Conservation (phyloP, 768 basidiomycete species). For the Paxillus ammoniavirescens region DNA sequence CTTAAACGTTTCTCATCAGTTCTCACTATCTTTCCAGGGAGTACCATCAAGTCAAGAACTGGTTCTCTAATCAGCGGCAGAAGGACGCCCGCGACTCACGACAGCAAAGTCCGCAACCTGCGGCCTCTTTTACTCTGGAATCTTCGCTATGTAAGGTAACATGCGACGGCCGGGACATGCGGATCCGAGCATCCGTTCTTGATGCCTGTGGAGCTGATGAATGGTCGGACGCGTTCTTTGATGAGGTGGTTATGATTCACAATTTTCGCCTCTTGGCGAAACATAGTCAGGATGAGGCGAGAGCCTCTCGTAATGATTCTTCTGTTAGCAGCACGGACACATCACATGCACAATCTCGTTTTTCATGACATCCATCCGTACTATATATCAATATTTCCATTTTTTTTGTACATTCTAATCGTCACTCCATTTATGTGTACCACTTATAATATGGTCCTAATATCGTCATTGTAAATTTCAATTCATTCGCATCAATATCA, state of each 20-base stretch:
- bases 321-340: conserved; percentile 24
- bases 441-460: conserved; percentile 31
- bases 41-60: conserved; percentile 62
- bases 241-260: conserved; percentile 59
- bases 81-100: conserved; percentile 39
- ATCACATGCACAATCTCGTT: conserved; percentile 14
- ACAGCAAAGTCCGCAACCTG: conserved; percentile 32
- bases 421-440: conserved; percentile 29
- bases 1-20: background rate
- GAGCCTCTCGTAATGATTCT: conserved; percentile 24
- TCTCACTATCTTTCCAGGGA: conserved; percentile 36
- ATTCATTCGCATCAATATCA: conserved; percentile 20
- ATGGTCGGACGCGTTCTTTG: conserved; percentile 63
- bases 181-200: conserved; percentile 49
- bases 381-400: conserved; percentile 25
- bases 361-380: conserved; percentile 29
- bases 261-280: conserved; percentile 43
- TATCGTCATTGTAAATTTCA: conserved; percentile 29
- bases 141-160: conserved; percentile 34
- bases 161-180: conserved; percentile 40
- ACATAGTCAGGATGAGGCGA: conserved; percentile 37
- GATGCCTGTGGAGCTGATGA: conserved; percentile 41
- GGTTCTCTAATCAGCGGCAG: conserved; percentile 66
- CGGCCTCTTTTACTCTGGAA: conserved; percentile 33
- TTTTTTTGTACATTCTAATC: conserved; percentile 38